Conservation (phyloP, 2,329 filamentous ascomycete genomes). For the Neonectria magnoliae region DNA sequence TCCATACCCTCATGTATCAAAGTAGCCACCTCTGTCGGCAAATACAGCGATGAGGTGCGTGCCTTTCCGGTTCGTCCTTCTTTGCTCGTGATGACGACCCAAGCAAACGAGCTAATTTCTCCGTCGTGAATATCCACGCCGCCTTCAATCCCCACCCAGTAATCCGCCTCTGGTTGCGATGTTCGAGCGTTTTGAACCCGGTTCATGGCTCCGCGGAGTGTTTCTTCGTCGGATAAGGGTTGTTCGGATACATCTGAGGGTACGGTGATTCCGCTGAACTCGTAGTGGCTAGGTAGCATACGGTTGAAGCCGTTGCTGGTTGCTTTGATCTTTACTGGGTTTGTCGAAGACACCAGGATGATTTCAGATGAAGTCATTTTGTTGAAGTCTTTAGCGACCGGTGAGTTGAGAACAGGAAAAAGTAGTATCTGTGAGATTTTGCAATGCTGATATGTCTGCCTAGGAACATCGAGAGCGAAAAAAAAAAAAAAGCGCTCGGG, state of each 20-base stretch:
- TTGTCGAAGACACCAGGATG: constrained; percentile 50
- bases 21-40: constrained; percentile 49
- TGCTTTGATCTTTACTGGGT: constrained; percentile 53
- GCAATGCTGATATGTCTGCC: background rate
- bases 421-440: background rate
- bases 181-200: constrained; percentile 47
- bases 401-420: background rate
- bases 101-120: constrained; percentile 51
- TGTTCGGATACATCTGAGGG: constrained; percentile 53
- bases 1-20: constrained; percentile 51
- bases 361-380: constrained; percentile 1
- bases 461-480: background rate
- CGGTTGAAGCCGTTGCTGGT: constrained; percentile 48
- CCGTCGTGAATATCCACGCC: constrained; percentile 47
- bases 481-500: background rate
- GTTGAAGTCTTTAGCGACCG: background rate
- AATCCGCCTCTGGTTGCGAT: constrained; percentile 47
- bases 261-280: constrained; percentile 45
- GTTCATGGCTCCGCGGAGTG: constrained; percentile 52
- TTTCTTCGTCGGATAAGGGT: constrained; percentile 51
- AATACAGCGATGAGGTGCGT: constrained; percentile 50
- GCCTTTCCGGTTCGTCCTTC: constrained; percentile 48
- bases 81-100: constrained; percentile 48
- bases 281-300: constrained; percentile 47
- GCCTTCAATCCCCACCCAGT: constrained; percentile 55